These are phyloP conservation scores for Inonotus obliquus DNA, from an alignment of 1,284 basidiomycete species.

Conservation along the genomic window DNA sequence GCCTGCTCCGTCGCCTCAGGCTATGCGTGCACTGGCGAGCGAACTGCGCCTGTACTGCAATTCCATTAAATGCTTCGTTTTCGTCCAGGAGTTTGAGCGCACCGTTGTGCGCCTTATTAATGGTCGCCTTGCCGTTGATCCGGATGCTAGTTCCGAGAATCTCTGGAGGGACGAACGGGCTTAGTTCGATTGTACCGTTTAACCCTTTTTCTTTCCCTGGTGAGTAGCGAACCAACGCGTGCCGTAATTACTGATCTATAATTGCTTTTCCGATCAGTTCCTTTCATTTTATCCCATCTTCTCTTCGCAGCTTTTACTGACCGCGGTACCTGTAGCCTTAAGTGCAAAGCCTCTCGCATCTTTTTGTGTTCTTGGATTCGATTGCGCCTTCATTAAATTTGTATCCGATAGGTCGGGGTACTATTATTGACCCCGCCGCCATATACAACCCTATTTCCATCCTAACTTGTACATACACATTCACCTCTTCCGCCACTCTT, in stretches of 20 bases:
- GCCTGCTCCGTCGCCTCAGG: slow-evolving; percentile 46
- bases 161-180: slow-evolving; percentile 45
- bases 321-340: neutral
- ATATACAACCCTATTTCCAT: neutral
- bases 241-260: neutral
- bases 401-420: slow-evolving; percentile 1
- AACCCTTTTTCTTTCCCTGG: neutral
- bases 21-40: slow-evolving; percentile 49
- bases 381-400: neutral
- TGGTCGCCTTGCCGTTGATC: slow-evolving; percentile 39
- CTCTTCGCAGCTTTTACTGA: neutral
- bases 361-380: neutral
- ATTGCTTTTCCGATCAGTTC: neutral
- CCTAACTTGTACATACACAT: neutral
- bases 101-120: slow-evolving; percentile 41
- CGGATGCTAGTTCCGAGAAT: slow-evolving; percentile 38
- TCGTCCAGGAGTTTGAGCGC: slow-evolving; percentile 57
- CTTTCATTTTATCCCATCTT: neutral
- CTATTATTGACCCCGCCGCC: neutral
- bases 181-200: neutral
- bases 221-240: too few species aligned
- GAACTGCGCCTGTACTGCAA: slow-evolving; percentile 58
- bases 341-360: neutral
- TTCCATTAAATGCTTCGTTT: slow-evolving; percentile 44
- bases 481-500: slow-evolving; percentile 24